Evolutionary conservation across 495 filamentous ascomycete species (phyloP), one percentile per base, ranked within the genome.

Genomic region (Podospora didyma): DNA sequence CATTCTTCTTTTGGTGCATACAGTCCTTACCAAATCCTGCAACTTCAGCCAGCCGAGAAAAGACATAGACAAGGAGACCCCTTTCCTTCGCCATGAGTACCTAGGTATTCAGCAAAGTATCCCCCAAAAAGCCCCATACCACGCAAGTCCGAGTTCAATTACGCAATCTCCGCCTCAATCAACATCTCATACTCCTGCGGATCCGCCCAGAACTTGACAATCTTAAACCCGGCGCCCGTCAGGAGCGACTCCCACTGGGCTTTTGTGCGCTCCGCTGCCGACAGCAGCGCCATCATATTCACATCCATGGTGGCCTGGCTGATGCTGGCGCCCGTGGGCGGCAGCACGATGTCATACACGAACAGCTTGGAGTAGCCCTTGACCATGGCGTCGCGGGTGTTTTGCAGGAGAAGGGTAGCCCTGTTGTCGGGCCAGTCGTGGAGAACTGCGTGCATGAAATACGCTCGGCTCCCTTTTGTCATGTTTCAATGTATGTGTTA

Each of bases 291-390:
- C 58, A 70, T 64, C 67, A 74, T 70, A 52, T 64, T 68, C 17
- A 74, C 51, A 45, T 74, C 72, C 21, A 66, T 56, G 57, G 69
- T 49, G 69, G 80, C 66, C 0, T 78, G 76, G 12, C 67, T 69
- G 63, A 73, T 73, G 14, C 66, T 60, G 2, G 81, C 71, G 2
- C 69, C 71, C 54, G 62, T 61, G 49, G 74, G 69, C 6, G 69
- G 73, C 12, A 85, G 66, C 12, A 84, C 69, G 56, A 75, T 77
- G 62, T 84, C 81, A 57, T 81, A 80, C 21, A 84, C 68, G 50
- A 83, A 61, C 24, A 85, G 64, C 34, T 71, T 67, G 21, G 68
- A 73, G 55, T 82, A 82, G 0, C 77, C 78, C 35, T 64, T 72
- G 59, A 72, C 69, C 70, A 82, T 68, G 26, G 79, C 79, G 24